Conservation (phyloP, 1,284 basidiomycete species). For the Fistulinella cinereoalba region DNA sequence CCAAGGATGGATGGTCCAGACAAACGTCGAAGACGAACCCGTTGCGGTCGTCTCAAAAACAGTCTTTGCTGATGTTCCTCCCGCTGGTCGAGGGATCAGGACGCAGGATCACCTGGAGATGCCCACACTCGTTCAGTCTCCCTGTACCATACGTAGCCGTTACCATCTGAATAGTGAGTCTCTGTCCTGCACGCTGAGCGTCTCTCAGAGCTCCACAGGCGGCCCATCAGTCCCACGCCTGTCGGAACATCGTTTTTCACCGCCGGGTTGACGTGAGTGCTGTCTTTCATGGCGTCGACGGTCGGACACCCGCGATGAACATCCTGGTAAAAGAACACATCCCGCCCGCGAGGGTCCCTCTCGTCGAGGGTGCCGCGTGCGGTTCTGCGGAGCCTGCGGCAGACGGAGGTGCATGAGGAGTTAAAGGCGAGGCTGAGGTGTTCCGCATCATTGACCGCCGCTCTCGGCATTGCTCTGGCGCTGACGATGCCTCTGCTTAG, state of each 20-base stretch:
- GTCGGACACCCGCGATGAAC: conserved; percentile 61
- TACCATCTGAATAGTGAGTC: conserved; percentile 12
- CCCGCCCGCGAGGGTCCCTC: conserved; percentile 44
- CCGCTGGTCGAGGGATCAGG: conserved; percentile 82
- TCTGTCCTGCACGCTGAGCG: not conserved
- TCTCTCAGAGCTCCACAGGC: conserved; percentile 5
- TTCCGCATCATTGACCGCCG: too few relatives aligned
- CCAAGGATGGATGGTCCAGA: conserved; percentile 78
- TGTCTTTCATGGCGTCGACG: not conserved
- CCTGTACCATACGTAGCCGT: conserved; percentile 14
- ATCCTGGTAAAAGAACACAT: conserved; percentile 84
- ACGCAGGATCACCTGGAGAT: conserved; percentile 87
- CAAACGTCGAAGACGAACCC: conserved; percentile 71
- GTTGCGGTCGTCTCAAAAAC: conserved; percentile 71
- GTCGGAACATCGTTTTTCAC: not conserved
- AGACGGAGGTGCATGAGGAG: conserved; percentile 68
- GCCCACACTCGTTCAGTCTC: too few relatives aligned
- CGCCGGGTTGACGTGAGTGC: conserved; percentile 8
- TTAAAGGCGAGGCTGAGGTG: conserved; percentile 84
- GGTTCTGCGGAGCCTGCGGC: conserved; percentile 28
- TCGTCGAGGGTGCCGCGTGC: conserved; percentile 27
- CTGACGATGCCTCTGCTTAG: too few relatives aligned
- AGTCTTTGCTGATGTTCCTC: conserved; percentile 84
- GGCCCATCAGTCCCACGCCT: not conserved
- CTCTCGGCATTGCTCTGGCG: too few relatives aligned